A percentile compares a stretch with the other conserved stretches of the same genome.
Conservation (phyloP, 129 eudicot species). For the Helianthus annuus region DNA sequence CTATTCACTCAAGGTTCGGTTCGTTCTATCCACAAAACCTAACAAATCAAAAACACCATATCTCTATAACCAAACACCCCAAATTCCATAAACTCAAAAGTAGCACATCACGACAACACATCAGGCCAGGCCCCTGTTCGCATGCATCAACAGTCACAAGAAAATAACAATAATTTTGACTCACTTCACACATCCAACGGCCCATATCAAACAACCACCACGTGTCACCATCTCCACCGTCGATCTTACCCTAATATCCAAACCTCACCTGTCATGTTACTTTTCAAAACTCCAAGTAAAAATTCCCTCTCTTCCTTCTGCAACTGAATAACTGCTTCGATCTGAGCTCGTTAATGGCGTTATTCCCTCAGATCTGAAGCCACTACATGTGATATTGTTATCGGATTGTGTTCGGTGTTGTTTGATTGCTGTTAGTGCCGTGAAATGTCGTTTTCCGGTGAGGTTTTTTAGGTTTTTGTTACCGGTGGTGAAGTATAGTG, state of each 20-base stretch:
- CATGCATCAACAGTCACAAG: not conserved
- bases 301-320: not conserved
- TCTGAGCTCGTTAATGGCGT: conserved; percentile 15
- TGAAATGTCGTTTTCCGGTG: too few species aligned
- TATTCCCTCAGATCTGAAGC: conserved; percentile 2
- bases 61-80: too few species aligned
- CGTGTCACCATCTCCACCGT: not conserved
- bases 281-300: not conserved
- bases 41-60: too few species aligned
- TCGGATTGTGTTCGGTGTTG: not conserved
- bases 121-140: too few species aligned
- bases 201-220: not conserved
- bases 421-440: too few species aligned
- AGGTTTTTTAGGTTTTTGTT: too few species aligned
- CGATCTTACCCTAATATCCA: not conserved
- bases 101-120: not conserved
- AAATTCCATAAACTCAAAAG: not conserved
- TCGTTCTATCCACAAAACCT: too few species aligned
- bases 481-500: too few species aligned
- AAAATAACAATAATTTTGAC: not conserved
- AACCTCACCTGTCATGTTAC: not conserved
- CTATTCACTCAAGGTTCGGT: too few species aligned
- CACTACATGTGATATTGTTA: not conserved
- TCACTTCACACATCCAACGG: not conserved
- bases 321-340: conserved; percentile 1